Evolutionary conservation across 371 early-diverging fungal species (phyloP).

Genomic region (Mortierella sp.): DNA sequence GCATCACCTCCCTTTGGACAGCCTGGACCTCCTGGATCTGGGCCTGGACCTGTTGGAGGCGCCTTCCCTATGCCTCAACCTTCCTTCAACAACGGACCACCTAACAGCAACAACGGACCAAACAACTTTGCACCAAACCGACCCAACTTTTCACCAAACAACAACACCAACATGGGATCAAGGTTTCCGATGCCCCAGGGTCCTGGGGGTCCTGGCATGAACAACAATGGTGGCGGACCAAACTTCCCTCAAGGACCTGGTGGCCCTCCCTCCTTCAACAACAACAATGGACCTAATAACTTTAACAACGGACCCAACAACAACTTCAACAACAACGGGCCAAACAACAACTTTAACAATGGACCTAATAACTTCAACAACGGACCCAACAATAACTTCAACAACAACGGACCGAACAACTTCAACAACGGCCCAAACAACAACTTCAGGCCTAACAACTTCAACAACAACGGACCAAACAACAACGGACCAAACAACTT

Average conservation of each 20-base stretch:
- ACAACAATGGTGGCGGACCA: neutral
- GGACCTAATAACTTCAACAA: conserved; percentile 9
- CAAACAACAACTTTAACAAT: conserved; percentile 19
- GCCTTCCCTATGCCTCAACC: conserved; percentile 43
- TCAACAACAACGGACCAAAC: neutral
- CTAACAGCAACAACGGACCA: conserved; percentile 6
- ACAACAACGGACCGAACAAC: conserved; percentile 10
- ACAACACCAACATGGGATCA: conserved; percentile 24
- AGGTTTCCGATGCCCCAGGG: conserved; percentile 14
- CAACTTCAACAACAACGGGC: conserved; percentile 16
- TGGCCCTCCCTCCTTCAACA: neutral
- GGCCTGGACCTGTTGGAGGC: conserved; percentile 9
- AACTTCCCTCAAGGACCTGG: conserved; percentile 8
- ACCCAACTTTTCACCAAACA: conserved; percentile 17
- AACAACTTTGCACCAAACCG: conserved; percentile 13
- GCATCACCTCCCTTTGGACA: conserved; percentile 13
- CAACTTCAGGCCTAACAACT: conserved; percentile 16
- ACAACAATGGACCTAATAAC: conserved; percentile 9
- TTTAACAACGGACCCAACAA: conserved; percentile 4
- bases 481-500: conserved; percentile 11
- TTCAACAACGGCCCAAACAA: conserved; percentile 18
- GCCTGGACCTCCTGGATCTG: conserved; percentile 4
- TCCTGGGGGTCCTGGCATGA: neutral
- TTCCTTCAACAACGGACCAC: conserved; percentile 15
- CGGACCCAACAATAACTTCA: conserved; percentile 2